Conservation (phyloP, 257 asterid genomes). For the Marsdenia floribunda region DNA sequence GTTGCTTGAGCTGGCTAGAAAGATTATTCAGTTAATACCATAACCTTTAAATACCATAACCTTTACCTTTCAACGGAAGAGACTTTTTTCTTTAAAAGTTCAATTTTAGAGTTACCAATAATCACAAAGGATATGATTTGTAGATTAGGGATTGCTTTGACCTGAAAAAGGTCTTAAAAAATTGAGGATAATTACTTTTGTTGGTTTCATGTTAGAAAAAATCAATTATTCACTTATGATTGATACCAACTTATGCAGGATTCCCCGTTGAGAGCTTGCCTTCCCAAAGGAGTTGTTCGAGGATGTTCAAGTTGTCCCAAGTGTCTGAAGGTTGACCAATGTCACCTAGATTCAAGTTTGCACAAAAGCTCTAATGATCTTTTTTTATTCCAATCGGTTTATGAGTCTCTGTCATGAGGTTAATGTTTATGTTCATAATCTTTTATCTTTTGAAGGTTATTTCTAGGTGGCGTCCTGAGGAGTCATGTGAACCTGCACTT, state of each 20-base stretch:
- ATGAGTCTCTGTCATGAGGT: background rate
- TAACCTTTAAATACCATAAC: background rate
- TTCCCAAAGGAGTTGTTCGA: slow-evolving; percentile 65
- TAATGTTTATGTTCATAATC: slow-evolving; percentile 12
- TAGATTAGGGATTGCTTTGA: background rate
- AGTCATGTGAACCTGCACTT: slow-evolving; percentile 45
- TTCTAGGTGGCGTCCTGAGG: slow-evolving; percentile 60
- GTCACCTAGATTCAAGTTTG: slow-evolving; percentile 1
- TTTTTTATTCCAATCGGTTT: background rate
- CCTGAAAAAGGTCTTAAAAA: background rate
- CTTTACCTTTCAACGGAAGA: background rate
- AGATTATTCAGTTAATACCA: background rate
- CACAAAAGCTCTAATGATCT: slow-evolving; percentile 3
- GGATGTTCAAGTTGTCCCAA: slow-evolving; percentile 63
- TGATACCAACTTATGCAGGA: slow-evolving; percentile 28
- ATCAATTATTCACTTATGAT: background rate
- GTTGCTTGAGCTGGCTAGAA: background rate
- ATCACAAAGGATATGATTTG: background rate
- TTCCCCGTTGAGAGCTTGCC: slow-evolving; percentile 34
- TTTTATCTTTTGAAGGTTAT: slow-evolving; percentile 45
- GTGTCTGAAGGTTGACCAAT: slow-evolving; percentile 48
- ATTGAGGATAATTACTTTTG: background rate
- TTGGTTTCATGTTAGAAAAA: background rate
- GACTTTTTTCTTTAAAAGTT: background rate
- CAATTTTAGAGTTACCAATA: too few species aligned